Base-by-base conservation (phyloP, 495 filamentous ascomycete genomes). In the Hypoxylon fuscum region DNA sequence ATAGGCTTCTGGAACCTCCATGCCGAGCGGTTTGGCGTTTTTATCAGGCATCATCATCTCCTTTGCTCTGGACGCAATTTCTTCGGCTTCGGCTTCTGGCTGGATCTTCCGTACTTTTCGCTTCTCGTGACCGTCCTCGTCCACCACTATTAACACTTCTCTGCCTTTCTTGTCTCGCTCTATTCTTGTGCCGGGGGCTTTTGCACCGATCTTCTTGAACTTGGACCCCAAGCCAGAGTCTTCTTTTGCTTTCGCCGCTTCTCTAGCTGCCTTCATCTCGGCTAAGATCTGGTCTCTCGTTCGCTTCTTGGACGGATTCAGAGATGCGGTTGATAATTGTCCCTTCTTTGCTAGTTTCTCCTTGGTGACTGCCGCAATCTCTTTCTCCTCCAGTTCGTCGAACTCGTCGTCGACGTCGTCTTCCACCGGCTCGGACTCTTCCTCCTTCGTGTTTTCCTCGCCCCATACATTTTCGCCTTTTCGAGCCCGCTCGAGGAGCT, bases 91-190 rank as follows among this genome's bases (percentile, higher is more conserved):
- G 11, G 71, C 66, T 21, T 57, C 55, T 20, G 65, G 50, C 50
- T 79, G 79, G 25, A 73, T 68, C 70, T 82, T 88, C 65, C 83
- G 79, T 75, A 94, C 83, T 74, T 96, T 98, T 59, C 91, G 83
- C 72, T 96, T 95, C 57, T 90, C 89, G 41, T 92, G 89, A 7
- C 95, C 96, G 59, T 97, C 83, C 40, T 90, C 89, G 70, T 96
- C 93, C 6, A 91, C 85, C 12, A 92, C 90, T 55, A 96, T 88
- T 51, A 97, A 79, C 2, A 97, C 85, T 70, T 97, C 91, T 44
- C 91, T 79, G 4, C 93, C 88, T 53, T 86, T 85, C 50, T 84
- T 81, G 66, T 96, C 90, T 45, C 79, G 78, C 75, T 96, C 92
- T 59, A 96, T 85, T 68, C 89, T 86, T 0, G 88, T 85, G 4